Percentiles rank a stretch among this genome's conserved stretches.
phyloP scores from a whole-genome alignment of 371 early-diverging fungal genomes.

The Batkoa obscura region DNA sequence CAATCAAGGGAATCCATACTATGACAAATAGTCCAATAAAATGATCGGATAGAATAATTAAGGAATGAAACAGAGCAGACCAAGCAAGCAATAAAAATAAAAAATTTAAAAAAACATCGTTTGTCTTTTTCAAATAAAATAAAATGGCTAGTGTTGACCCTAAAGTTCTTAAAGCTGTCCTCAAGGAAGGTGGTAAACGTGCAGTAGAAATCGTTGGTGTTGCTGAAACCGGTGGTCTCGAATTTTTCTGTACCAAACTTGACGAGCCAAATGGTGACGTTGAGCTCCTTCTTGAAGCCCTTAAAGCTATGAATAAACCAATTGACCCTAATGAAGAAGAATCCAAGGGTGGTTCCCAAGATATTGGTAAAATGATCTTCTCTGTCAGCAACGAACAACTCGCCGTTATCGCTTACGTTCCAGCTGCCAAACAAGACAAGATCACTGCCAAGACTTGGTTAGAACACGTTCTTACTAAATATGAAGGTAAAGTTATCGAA shows the following conservation, averaged over 20 bases:
- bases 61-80: too few species aligned
- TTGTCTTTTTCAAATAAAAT: not conserved
- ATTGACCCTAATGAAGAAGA: constrained; percentile 10
- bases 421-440: constrained; percentile 5
- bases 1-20: too few species aligned
- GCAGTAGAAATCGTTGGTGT: constrained; percentile 10
- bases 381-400: constrained; percentile 5
- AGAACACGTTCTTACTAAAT: not conserved
- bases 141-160: constrained; percentile 4
- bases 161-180: constrained; percentile 8
- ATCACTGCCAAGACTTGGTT: constrained; percentile 6
- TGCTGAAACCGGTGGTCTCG: constrained; percentile 10
- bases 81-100: too few species aligned
- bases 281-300: constrained; percentile 8
- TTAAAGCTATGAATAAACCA: constrained; percentile 10
- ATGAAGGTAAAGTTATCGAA: constrained; percentile 4
- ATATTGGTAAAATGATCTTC: constrained; percentile 10
- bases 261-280: constrained; percentile 9
- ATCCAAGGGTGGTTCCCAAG: constrained; percentile 10
- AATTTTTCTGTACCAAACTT: constrained; percentile 12
- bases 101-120: too few species aligned
- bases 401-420: constrained; percentile 11
- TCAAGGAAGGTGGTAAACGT: constrained; percentile 12
- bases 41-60: too few species aligned
- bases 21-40: too few species aligned